Percentiles rank a stretch among this genome's conserved stretches.
Conservation (phyloP, 331 rosid species). For the Cucumis variabilis region DNA sequence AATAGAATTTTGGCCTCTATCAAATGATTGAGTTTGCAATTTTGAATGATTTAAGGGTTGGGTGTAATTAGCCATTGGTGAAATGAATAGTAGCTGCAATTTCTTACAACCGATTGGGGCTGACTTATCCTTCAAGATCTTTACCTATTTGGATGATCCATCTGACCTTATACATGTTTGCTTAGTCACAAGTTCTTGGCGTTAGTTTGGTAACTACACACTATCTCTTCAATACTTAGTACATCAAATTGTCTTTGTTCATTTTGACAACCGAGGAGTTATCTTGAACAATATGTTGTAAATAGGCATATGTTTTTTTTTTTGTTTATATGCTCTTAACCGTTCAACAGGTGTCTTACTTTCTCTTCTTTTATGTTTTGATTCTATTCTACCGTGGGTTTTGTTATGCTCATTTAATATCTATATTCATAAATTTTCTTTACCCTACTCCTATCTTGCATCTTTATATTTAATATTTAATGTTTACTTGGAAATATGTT, state of each 20-base stretch:
- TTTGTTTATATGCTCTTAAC: not conserved
- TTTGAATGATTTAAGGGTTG: not conserved
- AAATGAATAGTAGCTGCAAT: constrained; percentile 41
- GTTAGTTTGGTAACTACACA: constrained; percentile 52
- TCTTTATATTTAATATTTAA: too few species aligned
- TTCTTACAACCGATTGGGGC: constrained; percentile 55
- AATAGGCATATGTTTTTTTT: not conserved
- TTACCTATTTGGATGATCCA: constrained; percentile 62
- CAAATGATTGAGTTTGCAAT: constrained; percentile 17
- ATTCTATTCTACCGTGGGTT: too few species aligned
- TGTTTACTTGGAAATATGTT: too few species aligned
- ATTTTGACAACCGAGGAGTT: not conserved
- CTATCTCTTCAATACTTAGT: not conserved
- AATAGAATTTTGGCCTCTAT: too few species aligned
- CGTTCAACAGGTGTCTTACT: not conserved
- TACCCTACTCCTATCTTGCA: too few species aligned
- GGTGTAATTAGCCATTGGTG: constrained; percentile 19
- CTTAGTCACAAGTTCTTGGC: constrained; percentile 58
- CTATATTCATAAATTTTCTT: too few species aligned
- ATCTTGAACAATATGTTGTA: not conserved
- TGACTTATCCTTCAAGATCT: constrained; percentile 59
- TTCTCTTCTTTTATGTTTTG: too few species aligned
- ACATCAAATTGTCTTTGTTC: not conserved
- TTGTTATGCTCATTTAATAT: too few species aligned
- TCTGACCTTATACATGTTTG: constrained; percentile 62